Evolutionary conservation across 306 rosid species (phyloP), one percentile per base, ranked within the genome.

Genomic region (Lathyrus sativus): DNA sequence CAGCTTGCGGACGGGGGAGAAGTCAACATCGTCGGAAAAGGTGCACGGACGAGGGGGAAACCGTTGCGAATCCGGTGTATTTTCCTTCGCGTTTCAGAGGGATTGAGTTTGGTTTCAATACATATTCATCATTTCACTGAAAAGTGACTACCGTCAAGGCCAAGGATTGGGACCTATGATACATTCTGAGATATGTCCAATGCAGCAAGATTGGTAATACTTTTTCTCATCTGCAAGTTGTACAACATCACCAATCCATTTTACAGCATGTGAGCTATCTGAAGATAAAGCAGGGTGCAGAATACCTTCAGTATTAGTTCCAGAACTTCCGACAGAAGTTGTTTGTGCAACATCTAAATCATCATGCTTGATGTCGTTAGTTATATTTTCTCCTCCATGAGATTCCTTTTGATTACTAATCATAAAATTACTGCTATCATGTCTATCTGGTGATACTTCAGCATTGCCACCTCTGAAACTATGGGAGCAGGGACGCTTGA

Each of bases 161-260:
- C n/a, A n/a, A n/a, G n/a, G n/a, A n/a, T n/a, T n/a, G n/a, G n/a
- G n/a, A n/a, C n/a, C n/a, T n/a, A n/a, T n/a, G n/a, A n/a, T n/a
- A n/a, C n/a, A n/a, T n/a, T n/a, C n/a, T n/a, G n/a, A n/a, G n/a
- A n/a, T n/a, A n/a, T n/a, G n/a, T n/a, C n/a, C 82, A 56, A 90
- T 66, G 13, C 81, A 48, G 70, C 97, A 93, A 71, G 96, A 82
- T 44, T 69, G 72, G 70, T 85, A 93, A 83, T 67, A 87, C 60
- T 71, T 67, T 76, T 80, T 86, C 77, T 72, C 87, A 45, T 84
- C 89, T 15, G 49, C 72, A 59, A 73, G 55, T 49, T 78, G 81
- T 66, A 76, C 44, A 45, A 57, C 74, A 71, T 78, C 79, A 28
- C 95, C 99, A 44, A 85, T 72, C 99, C 99, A 95, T 82, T 90